A percentile compares a stretch with the other conserved stretches of the same genome.
phyloP scores from a whole-genome alignment of 2,329 filamentous ascomycete species.

The Paradendryphiella salina region DNA sequence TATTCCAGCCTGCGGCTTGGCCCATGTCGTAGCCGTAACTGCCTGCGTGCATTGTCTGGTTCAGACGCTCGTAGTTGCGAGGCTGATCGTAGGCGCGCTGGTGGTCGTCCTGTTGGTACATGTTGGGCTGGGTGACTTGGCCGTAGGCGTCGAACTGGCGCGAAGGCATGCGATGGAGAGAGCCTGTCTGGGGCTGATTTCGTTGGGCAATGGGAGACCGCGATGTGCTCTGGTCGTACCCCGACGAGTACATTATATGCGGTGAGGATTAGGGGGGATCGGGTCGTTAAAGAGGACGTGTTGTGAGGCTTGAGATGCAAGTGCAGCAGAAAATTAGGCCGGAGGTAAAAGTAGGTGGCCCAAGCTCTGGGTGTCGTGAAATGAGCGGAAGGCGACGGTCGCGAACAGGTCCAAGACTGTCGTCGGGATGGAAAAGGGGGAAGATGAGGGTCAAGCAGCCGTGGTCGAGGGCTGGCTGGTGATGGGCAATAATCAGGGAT shows the following conservation, averaged over 20 bases:
- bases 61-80: conserved; percentile 63
- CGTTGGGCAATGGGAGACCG: conserved; percentile 77
- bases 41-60: conserved; percentile 60
- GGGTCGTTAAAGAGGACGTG: conserved; percentile 5
- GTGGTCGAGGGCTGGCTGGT: conserved; percentile 26
- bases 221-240: conserved; percentile 52
- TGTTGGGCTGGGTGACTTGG: conserved; percentile 62
- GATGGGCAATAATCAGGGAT: conserved; percentile 26
- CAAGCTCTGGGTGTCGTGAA: conserved; percentile 22
- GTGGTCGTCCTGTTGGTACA: conserved; percentile 72
- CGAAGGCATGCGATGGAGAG: conserved; percentile 71
- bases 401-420: conserved; percentile 10
- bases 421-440: conserved; percentile 19
- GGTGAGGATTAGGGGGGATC: conserved; percentile 12
- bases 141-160: conserved; percentile 76
- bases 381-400: conserved; percentile 20
- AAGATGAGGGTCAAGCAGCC: conserved; percentile 24
- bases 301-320: conserved; percentile 19
- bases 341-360: conserved; percentile 22
- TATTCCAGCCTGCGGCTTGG: conserved; percentile 77
- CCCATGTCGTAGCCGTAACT: conserved; percentile 71
- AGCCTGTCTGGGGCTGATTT: conserved; percentile 58
- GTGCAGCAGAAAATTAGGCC: conserved; percentile 31
- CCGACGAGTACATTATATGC: conserved; percentile 41
- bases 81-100: conserved; percentile 54